Evolutionary conservation across 129 eudicot genomes (phyloP).

Genomic region (Lonicera japonica): DNA sequence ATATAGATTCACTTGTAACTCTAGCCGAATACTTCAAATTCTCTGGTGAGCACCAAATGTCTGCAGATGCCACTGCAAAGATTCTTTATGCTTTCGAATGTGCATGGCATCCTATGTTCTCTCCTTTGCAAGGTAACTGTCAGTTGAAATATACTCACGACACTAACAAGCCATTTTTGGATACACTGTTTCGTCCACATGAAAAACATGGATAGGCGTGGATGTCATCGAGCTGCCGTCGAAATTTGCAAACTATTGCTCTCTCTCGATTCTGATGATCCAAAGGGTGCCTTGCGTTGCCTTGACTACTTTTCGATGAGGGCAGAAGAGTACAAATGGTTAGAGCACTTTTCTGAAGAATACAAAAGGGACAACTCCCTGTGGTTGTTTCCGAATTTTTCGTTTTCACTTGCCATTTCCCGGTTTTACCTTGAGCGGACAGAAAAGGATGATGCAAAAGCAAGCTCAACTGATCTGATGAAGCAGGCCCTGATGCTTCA

Average conservation of each 20-base stretch:
- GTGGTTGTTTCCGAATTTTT: conserved; percentile 82
- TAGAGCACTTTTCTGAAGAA: conserved; percentile 72
- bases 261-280: conserved; percentile 87
- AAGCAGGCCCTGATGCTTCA: conserved; percentile 96
- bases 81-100: conserved; percentile 90
- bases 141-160: conserved; percentile 61
- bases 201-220: conserved; percentile 94
- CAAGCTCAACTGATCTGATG: conserved; percentile 70
- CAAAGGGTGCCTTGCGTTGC: conserved; percentile 74
- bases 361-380: conserved; percentile 59
- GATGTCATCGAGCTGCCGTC: conserved; percentile 93
- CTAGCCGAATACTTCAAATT: conserved; percentile 80
- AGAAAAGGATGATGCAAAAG: conserved; percentile 28
- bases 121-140: conserved; percentile 60
- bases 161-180: conserved; percentile 57
- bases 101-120: conserved; percentile 85
- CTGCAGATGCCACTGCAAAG: conserved; percentile 71
- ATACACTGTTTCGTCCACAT: conserved; percentile 68
- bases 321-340: conserved; percentile 83
- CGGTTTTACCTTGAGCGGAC: conserved; percentile 69
- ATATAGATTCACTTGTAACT: conserved; percentile 77
- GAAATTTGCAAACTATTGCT: conserved; percentile 80
- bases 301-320: conserved; percentile 76
- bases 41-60: conserved; percentile 90
- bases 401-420: conserved; percentile 74